A percentile compares a stretch with the other conserved stretches of the same genome.
Evolutionary conservation across 2,329 filamentous ascomycete species (phyloP).

Genomic region (Colletotrichum sp.): DNA sequence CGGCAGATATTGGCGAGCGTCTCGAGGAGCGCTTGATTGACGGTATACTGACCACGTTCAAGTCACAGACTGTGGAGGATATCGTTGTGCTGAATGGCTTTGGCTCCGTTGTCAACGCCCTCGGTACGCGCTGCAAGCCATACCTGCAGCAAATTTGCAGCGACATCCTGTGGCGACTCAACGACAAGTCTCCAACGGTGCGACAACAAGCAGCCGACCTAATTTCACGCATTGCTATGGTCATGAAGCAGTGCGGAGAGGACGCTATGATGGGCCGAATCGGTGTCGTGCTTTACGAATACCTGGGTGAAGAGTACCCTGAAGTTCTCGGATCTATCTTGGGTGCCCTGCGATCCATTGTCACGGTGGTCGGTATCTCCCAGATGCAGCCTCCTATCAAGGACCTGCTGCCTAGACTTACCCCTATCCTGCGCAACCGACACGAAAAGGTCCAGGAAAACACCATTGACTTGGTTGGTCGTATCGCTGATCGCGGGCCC

Average conservation of each 20-base stretch:
- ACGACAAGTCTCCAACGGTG: constrained; percentile 97
- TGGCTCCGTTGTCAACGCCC: constrained; percentile 93
- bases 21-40: constrained; percentile 94
- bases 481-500: constrained; percentile 95
- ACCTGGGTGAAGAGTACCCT: constrained; percentile 97
- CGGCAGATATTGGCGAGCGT: constrained; percentile 90
- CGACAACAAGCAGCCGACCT: constrained; percentile 96
- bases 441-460: constrained; percentile 99
- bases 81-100: constrained; percentile 97
- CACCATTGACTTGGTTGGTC: constrained; percentile 95
- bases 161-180: constrained; percentile 93
- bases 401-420: constrained; percentile 91
- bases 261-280: constrained; percentile 96
- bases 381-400: constrained; percentile 99
- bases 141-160: constrained; percentile 97
- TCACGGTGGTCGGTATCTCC: constrained; percentile 96
- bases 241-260: constrained; percentile 98
- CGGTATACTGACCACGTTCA: constrained; percentile 94
- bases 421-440: constrained; percentile 96
- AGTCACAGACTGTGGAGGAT: constrained; percentile 97
- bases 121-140: constrained; percentile 92
- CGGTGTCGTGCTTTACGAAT: constrained; percentile 94
- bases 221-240: constrained; percentile 95
- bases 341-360: constrained; percentile 91
- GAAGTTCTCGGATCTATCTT: constrained; percentile 97